Percentiles rank a stretch among this genome's conserved stretches.
These are phyloP conservation scores for Meredithiella fracta DNA, from an alignment of 2,329 filamentous ascomycete species.

Conservation along the genomic window DNA sequence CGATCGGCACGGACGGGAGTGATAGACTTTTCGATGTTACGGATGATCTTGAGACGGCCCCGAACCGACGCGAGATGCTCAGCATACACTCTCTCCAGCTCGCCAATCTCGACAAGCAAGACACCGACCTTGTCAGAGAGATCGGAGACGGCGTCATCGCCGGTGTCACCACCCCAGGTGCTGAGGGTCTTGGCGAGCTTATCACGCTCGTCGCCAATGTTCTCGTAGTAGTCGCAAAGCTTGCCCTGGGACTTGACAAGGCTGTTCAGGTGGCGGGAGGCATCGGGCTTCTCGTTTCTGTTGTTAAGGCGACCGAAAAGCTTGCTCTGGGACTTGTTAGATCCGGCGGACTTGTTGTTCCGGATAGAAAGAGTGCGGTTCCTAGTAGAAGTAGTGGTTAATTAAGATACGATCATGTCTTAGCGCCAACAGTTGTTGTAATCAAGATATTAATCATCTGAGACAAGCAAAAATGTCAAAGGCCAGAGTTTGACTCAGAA, in stretches of 20 bases:
- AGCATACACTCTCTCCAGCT: slow-evolving; percentile 81
- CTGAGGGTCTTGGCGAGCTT: slow-evolving; percentile 80
- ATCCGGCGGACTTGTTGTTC: slow-evolving; percentile 24
- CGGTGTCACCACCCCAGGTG: slow-evolving; percentile 88
- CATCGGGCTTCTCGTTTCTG: slow-evolving; percentile 59
- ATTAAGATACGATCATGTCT: too few relatives aligned
- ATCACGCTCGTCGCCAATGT: slow-evolving; percentile 67
- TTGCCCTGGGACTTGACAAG: slow-evolving; percentile 93
- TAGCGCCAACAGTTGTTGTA: too few relatives aligned
- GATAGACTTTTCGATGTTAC: slow-evolving; percentile 89
- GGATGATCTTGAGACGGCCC: slow-evolving; percentile 69
- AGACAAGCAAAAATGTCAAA: too few relatives aligned
- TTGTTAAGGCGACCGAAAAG: slow-evolving; percentile 60
- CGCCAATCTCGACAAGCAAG: slow-evolving; percentile 76
- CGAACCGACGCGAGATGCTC: slow-evolving; percentile 77
- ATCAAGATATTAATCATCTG: too few relatives aligned
- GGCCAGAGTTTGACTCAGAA: too few relatives aligned
- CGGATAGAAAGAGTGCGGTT: slow-evolving; percentile 15
- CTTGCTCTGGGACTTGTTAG: slow-evolving; percentile 50
- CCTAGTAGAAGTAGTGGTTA: slow-evolving; percentile 1
- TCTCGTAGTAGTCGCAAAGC: slow-evolving; percentile 68
- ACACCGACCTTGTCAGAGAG: slow-evolving; percentile 93
- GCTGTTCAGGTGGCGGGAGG: slow-evolving; percentile 74
- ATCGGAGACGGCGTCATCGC: slow-evolving; percentile 73
- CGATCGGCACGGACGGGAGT: slow-evolving; percentile 83